Percentiles rank a stretch among this genome's conserved stretches.
These are phyloP conservation scores for Zalaria sp. DNA, from an alignment of 2,329 filamentous ascomycete genomes.

Conservation along the genomic window DNA sequence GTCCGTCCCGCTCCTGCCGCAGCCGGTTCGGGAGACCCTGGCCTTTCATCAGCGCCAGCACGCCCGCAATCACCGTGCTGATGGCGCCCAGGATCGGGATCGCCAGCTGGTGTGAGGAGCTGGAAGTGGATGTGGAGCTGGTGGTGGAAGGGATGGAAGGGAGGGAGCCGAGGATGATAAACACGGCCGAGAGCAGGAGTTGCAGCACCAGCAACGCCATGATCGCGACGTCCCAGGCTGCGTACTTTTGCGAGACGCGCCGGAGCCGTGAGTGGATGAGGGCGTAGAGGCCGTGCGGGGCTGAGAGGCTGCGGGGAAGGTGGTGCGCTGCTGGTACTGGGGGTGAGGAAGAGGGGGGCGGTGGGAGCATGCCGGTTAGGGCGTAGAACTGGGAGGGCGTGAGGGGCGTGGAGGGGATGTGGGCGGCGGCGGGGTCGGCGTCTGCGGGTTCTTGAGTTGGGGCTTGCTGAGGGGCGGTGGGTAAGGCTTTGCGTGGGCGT, in stretches of 20 bases:
- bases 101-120: slow-evolving; percentile 13
- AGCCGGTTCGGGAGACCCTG: slow-evolving; percentile 21
- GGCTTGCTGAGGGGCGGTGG: slow-evolving; percentile 3
- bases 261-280: slow-evolving; percentile 8
- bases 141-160: slow-evolving; percentile 18
- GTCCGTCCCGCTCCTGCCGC: slow-evolving; percentile 17
- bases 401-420: slow-evolving; percentile 11
- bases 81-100: slow-evolving; percentile 18
- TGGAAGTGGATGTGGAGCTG: slow-evolving; percentile 14
- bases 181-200: slow-evolving; percentile 18
- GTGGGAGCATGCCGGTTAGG: slow-evolving; percentile 16
- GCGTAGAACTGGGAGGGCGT: slow-evolving; percentile 13
- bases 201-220: slow-evolving; percentile 18
- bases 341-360: neutral
- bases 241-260: slow-evolving; percentile 15
- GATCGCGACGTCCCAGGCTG: slow-evolving; percentile 14
- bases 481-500: neutral
- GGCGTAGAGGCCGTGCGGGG: slow-evolving; percentile 14
- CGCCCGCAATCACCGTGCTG: slow-evolving; percentile 18
- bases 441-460: slow-evolving; percentile 14
- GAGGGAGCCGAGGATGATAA: slow-evolving; percentile 20
- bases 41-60: slow-evolving; percentile 19
- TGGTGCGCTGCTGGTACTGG: slow-evolving; percentile 3
- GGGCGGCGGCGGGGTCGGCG: slow-evolving; percentile 11
- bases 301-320: slow-evolving; percentile 13